phyloP scores from a whole-genome alignment of 352 stramenopile species.

The Phytophthora melonis region DNA sequence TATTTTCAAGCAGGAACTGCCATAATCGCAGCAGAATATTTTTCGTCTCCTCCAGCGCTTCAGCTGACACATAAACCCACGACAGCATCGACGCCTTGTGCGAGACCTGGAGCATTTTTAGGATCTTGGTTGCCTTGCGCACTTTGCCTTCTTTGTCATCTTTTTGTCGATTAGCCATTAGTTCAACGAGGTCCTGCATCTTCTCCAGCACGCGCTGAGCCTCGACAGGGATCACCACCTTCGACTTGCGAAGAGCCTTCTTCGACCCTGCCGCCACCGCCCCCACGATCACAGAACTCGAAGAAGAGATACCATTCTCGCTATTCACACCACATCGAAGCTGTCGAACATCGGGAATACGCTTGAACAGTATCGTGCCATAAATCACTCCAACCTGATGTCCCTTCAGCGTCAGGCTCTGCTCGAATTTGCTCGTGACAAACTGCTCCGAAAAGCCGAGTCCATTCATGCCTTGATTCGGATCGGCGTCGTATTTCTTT shows the following conservation, averaged over 20 bases:
- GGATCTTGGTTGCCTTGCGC: constrained; percentile 90
- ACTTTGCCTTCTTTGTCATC: constrained; percentile 92
- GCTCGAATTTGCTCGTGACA: constrained; percentile 89
- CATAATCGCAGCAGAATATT: constrained; percentile 86
- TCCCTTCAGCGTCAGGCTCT: constrained; percentile 87
- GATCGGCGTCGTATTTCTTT: constrained; percentile 69
- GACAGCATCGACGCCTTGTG: constrained; percentile 92
- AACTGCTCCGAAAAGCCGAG: constrained; percentile 76
- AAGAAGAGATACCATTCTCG: constrained; percentile 89
- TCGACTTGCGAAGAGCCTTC: constrained; percentile 71
- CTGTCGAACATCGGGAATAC: constrained; percentile 89
- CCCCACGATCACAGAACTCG: constrained; percentile 89
- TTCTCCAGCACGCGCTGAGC: constrained; percentile 90
- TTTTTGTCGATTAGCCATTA: constrained; percentile 90
- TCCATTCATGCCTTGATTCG: constrained; percentile 51
- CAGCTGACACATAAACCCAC: constrained; percentile 86
- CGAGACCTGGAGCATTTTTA: constrained; percentile 91
- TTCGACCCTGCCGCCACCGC: constrained; percentile 58
- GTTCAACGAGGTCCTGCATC: constrained; percentile 88
- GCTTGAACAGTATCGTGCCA: constrained; percentile 89
- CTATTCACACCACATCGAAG: constrained; percentile 89
- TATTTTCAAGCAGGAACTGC: constrained; percentile 92
- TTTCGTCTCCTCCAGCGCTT: constrained; percentile 89
- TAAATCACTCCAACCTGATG: constrained; percentile 90
- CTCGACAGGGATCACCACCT: constrained; percentile 87